These are phyloP conservation scores for Russula lepida DNA, from an alignment of 768 basidiomycete species.

Conservation along the genomic window DNA sequence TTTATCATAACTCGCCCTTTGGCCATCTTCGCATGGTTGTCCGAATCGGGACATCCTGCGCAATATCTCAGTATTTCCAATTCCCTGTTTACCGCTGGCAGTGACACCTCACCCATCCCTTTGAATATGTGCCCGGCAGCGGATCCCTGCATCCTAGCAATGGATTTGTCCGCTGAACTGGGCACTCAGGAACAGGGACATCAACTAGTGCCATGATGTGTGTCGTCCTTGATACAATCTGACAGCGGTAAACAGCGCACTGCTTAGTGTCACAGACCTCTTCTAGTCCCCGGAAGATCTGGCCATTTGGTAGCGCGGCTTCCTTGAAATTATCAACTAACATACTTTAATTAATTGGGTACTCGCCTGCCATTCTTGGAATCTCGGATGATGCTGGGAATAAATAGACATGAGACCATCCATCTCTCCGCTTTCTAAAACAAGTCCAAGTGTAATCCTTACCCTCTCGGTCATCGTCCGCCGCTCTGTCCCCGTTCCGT, in stretches of 20 bases:
- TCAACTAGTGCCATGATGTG: neutral
- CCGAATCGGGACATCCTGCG: neutral
- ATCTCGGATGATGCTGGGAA: neutral
- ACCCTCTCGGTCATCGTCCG: neutral
- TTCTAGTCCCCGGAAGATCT: neutral
- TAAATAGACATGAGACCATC: neutral
- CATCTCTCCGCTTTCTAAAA: too few relatives aligned
- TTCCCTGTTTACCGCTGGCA: too few relatives aligned
- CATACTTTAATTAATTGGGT: neutral
- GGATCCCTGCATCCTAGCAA: neutral
- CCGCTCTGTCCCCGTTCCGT: neutral
- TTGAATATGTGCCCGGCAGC: neutral
- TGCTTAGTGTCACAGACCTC: neutral
- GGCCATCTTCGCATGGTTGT: neutral
- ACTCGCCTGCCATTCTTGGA: neutral
- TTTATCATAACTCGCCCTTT: neutral
- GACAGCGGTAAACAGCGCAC: neutral
- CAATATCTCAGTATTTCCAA: too few relatives aligned
- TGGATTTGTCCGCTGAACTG: neutral
- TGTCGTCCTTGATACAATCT: neutral
- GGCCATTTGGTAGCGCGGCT: neutral
- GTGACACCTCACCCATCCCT: neutral
- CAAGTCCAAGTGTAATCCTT: neutral
- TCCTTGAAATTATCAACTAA: neutral
- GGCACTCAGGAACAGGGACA: neutral